Base-by-base conservation (phyloP, 805 yeast species). In the Candida chauliodis region DNA sequence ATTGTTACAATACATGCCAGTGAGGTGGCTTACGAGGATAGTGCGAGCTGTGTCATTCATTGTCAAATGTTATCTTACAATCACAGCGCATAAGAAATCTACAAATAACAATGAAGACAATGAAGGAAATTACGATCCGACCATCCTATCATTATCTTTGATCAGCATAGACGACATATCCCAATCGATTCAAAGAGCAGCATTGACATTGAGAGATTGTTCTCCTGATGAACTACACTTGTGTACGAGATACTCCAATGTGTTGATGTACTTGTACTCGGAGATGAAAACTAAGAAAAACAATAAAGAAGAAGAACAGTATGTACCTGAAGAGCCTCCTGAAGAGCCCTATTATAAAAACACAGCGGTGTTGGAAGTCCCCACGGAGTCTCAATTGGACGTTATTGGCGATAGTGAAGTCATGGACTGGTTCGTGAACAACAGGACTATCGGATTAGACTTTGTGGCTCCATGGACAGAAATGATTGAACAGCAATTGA, bases 151-250 rank as follows among this genome's bases (percentile, higher is more conserved):
- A 7, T 53, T 82, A 24, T 76, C 85, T 30, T 74, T 80, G 19
- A 81, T 84, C 10, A 80, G 88, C 1, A 71, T 77, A 2, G 88
- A 83, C 37, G 91, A 84, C 41, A 81, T 85, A 11, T 66, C 84
- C 11, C 71, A 71, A 18, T 72, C 80, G 27, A 78, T 89, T 37
- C 84, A 81, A 44, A 72, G 73, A 37, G 81, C 90, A 1, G 91
- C 96, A 0, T 70, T 78, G 11, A 80, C 83, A 1, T 60, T 89
- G 26, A 61, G 88, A 40, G 95, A 85, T 49, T 84, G 95, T 18
- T 76, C 95, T 1, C 96, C 96, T 0, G 96, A 89, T 60, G 95
- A 87, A 46, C 65, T 89, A 27, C 96, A 89, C 62, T 65, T 89
- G 22, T 83, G 95, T 55, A 78, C 86, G 0, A 64, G 95, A 34